Base-by-base conservation (phyloP, 768 basidiomycete species). In the Russula olivacea region DNA sequence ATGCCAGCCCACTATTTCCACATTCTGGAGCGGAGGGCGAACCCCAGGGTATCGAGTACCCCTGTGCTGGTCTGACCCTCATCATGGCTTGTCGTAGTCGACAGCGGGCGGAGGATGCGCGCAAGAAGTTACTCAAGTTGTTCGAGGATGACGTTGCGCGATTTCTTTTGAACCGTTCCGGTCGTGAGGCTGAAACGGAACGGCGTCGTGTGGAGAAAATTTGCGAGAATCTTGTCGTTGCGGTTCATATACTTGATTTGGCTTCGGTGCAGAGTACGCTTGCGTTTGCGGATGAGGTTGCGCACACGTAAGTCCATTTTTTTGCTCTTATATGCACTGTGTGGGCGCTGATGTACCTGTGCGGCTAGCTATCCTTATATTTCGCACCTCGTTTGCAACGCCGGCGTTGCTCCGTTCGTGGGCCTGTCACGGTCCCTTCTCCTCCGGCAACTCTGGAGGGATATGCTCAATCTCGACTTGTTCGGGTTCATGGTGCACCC, bases 331-430 rank as follows among this genome's bases (percentile, higher is more conserved):
- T n/a, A 38, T 11, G 34, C 10, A 34, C 51, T 4, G 21, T 23
- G 52, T 14, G 5, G n/a, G 38, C 23, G 25, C 38, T 59, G 25
- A 34, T 49, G 12, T 14, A 34, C 28, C 21, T 21, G 41, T 14
- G 17, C 3, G 40, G 14, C 25, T 28, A 93, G 91, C 64, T 88
- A 91, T 67, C 81, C 87, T 2, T 91, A 93, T 68, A 75, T 94
- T 30, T 89, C 92, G 0, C 91, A 90, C 69, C 73, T 93, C 43
- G 81, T 93, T 38, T 86, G 81, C 71, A 94, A 93, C 65, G 92
- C 92, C 14, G 92, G 92, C 4, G 75, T 87, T 1, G 83, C 81
- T 1, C 80, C 80, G 64, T 88, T 86, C 69, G 71, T 68, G 32
- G 73, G 73, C 15, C 80, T 93, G 38, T 71, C 86, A 69, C 86